Evolutionary conservation across 345 rosid genomes (phyloP).

Genomic region (Nephelium lappaceum): DNA sequence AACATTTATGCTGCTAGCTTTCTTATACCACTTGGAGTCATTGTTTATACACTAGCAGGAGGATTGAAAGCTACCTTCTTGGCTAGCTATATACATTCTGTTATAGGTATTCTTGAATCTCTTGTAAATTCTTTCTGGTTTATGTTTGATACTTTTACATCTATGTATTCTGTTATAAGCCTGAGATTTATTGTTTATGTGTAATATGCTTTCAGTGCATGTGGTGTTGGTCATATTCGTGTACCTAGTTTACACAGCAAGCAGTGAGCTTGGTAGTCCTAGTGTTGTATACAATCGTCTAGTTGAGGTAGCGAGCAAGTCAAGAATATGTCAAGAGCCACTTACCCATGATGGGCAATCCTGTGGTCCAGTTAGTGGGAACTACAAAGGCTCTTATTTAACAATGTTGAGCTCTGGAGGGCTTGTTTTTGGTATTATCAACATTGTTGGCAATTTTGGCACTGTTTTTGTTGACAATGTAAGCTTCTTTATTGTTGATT

Average conservation of each 20-base stretch:
- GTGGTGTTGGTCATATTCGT: slow-evolving; percentile 76
- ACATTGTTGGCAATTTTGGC: slow-evolving; percentile 89
- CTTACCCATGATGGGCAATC: slow-evolving; percentile 71
- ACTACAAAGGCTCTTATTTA: slow-evolving; percentile 71
- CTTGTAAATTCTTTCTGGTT: background rate
- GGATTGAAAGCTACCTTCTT: slow-evolving; percentile 94
- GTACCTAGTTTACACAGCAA: slow-evolving; percentile 81
- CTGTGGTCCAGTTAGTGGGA: slow-evolving; percentile 83
- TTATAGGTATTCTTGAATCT: slow-evolving; percentile 48
- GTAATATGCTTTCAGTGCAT: slow-evolving; percentile 56
- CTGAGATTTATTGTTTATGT: background rate
- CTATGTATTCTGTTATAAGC: background rate
- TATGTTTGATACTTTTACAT: background rate
- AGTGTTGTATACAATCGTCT: slow-evolving; percentile 54
- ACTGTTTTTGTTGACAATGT: slow-evolving; percentile 94
- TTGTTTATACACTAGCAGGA: slow-evolving; percentile 87
- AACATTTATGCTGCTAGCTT: slow-evolving; percentile 90
- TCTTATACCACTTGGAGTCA: slow-evolving; percentile 90
- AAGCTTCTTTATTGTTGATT: slow-evolving; percentile 29
- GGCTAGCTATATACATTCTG: slow-evolving; percentile 95
- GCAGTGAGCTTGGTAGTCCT: slow-evolving; percentile 85
- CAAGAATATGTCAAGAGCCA: slow-evolving; percentile 73
- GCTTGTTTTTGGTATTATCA: slow-evolving; percentile 83
- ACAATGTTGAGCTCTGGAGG: slow-evolving; percentile 97
- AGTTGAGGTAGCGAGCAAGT: slow-evolving; percentile 56